phyloP scores from a whole-genome alignment of 2,329 filamentous ascomycete genomes.

The Chalara sp. region DNA sequence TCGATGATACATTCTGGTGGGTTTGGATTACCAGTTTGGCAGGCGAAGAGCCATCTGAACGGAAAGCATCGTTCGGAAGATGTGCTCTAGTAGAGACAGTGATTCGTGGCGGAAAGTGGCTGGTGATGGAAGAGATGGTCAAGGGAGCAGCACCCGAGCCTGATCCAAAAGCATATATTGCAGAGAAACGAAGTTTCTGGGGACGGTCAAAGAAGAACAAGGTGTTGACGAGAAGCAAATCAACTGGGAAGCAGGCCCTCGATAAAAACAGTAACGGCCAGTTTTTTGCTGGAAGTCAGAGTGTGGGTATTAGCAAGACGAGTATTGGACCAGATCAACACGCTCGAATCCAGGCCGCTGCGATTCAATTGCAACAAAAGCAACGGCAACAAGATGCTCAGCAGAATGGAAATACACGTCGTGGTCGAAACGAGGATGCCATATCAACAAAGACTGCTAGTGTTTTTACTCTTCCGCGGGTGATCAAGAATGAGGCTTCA shows the following conservation, averaged over 20 bases:
- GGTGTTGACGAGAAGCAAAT: conserved; percentile 60
- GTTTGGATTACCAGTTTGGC: conserved; percentile 98
- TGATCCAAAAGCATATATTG: conserved; percentile 80
- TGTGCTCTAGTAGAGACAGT: conserved; percentile 88
- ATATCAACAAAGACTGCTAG: conserved; percentile 77
- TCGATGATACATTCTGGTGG: conserved; percentile 99
- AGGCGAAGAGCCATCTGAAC: conserved; percentile 74
- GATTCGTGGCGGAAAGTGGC: conserved; percentile 76
- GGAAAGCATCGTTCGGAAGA: conserved; percentile 89
- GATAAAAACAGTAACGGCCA: conserved; percentile 35
- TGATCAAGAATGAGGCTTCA: conserved; percentile 78
- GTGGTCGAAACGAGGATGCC: conserved; percentile 49
- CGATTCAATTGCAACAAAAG: conserved; percentile 70
- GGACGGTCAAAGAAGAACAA: conserved; percentile 71
- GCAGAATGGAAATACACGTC: conserved; percentile 34
- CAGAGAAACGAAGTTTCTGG: conserved; percentile 92
- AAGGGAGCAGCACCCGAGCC: conserved; percentile 86
- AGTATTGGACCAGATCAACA: conserved; percentile 89
- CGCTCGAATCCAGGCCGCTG: conserved; percentile 86
- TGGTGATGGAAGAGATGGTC: conserved; percentile 93
- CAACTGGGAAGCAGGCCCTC: conserved; percentile 54
- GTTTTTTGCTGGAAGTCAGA: conserved; percentile 29
- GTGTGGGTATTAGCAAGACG: conserved; percentile 57
- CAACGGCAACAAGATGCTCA: conserved; percentile 65
- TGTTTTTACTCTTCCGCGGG: conserved; percentile 78